Evolutionary conservation across 108 stramenopile genomes (phyloP), one percentile per base, ranked within the genome.

Genomic region (Cyclotella kingstonii): DNA sequence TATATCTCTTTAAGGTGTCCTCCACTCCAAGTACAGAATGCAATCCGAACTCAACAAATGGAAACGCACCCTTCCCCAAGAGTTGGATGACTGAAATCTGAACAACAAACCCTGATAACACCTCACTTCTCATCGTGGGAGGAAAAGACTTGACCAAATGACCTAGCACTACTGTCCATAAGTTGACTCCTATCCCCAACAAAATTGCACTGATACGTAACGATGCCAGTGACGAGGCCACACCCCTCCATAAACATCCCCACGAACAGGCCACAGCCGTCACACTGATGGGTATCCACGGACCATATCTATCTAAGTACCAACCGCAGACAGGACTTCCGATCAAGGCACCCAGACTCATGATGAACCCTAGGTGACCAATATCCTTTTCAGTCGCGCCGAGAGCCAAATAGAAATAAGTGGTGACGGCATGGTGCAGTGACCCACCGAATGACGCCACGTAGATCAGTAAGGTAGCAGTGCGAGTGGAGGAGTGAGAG

Each of bases 191-290:
- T 2, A 57, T 8, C 1, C 70, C 70, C 2, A 57, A 22, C 26
- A 66, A 40, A n/a, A 66, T 36, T 17, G 70, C 70, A 25, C 65
- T 55, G 17, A 66, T 33, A 28, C 54, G 14, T 5, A 71, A 38
- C n/a, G 40, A 35, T 1, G 33, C 9, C 10, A 71, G 22, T 4
- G 29, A 33, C 4, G 10, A 27, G 23, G 70, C 70, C 27, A 71
- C n/a, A 6, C 70, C 70, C 9, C 70, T 60, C 70, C 63, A 71
- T 5, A 71, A 50, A 34, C 70, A 71, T 14, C 70, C 70, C 19
- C 28, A 7, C 0, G 64, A 38, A 45, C 70, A 71, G 38, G 56
- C 55, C n/a, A 12, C 23, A 11, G 64, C 55, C 2, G 63, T 66
- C 2, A 66, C 43, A 8, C 29, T 35, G 2, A 71, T 56, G 12